Conservation (phyloP, 2,329 filamentous ascomycete genomes). For the Orbilia oligospora region DNA sequence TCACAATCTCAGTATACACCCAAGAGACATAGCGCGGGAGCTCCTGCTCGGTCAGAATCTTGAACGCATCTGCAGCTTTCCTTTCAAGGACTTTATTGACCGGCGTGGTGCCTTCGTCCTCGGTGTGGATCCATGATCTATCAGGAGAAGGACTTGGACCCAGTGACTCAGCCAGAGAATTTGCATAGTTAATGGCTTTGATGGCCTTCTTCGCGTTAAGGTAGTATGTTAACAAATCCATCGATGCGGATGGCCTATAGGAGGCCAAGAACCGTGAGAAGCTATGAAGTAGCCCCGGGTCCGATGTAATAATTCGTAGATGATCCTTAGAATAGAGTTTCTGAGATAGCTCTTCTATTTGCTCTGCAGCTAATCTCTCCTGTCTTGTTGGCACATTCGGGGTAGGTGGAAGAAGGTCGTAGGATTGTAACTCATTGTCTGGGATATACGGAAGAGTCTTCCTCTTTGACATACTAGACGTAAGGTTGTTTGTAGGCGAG, state of each 20-base stretch:
- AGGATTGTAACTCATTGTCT: constrained; percentile 54
- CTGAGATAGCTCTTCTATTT: constrained; percentile 76
- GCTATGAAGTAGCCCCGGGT: constrained; percentile 74
- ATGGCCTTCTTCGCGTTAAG: constrained; percentile 79
- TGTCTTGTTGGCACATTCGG: constrained; percentile 31
- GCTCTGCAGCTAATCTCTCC: constrained; percentile 8
- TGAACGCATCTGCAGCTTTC: constrained; percentile 77
- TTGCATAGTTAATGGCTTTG: constrained; percentile 79
- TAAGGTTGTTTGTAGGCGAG: constrained; percentile 24
- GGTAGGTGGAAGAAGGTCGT: constrained; percentile 62
- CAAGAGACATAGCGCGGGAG: constrained; percentile 80
- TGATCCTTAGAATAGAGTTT: constrained; percentile 78
- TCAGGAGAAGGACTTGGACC: constrained; percentile 69
- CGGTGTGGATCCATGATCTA: constrained; percentile 71
- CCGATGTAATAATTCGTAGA: constrained; percentile 76
- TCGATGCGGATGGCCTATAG: constrained; percentile 73
- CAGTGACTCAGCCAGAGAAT: constrained; percentile 75
- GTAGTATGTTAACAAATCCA: constrained; percentile 79
- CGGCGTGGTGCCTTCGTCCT: constrained; percentile 70
- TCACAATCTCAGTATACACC: constrained; percentile 79
- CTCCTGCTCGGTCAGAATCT: constrained; percentile 76
- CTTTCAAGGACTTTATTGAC: constrained; percentile 74
- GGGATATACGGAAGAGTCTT: constrained; percentile 54
- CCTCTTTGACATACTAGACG: constrained; percentile 17
- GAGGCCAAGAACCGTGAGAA: constrained; percentile 78